A percentile compares a stretch with the other conserved stretches of the same genome.
Conservation (phyloP, 208 protist genomes). For the Wallacemonas collosoma region DNA sequence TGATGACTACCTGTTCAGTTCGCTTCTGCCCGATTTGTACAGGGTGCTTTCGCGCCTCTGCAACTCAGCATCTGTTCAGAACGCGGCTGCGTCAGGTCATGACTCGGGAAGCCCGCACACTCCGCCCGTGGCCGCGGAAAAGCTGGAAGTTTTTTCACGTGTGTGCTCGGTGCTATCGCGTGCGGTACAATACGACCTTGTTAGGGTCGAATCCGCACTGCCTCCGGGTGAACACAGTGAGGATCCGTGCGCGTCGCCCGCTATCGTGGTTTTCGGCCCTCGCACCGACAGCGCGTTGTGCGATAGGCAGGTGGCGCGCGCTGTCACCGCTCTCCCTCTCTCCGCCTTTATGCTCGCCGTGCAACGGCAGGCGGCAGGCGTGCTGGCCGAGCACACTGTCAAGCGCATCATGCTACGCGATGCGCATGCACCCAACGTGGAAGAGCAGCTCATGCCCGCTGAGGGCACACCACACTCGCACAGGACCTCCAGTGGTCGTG, state of each 20-base stretch:
- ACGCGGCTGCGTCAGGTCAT: too few relatives aligned
- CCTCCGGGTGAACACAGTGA: too few relatives aligned
- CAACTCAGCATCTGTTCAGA: too few relatives aligned
- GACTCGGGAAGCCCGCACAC: not conserved
- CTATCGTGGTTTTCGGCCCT: too few relatives aligned
- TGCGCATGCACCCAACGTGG: not conserved
- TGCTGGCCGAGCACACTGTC: not conserved
- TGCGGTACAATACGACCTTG: not conserved
- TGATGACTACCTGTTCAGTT: not conserved
- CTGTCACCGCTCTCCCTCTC: not conserved
- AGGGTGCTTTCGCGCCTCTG: not conserved
- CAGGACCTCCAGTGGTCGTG: not conserved
- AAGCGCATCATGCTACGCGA: not conserved
- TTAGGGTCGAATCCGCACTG: not conserved
- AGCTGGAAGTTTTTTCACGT: not conserved
- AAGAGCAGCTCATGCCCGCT: not conserved
- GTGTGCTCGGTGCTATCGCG: not conserved
- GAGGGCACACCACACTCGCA: not conserved
- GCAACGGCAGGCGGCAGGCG: not conserved
- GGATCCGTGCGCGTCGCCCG: too few relatives aligned
- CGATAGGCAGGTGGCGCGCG: not conserved
- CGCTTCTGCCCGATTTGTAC: slow-evolving; percentile 5
- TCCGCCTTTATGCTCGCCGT: not conserved
- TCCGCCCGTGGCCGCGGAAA: not conserved
- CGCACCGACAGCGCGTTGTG: too few relatives aligned